Evolutionary conservation across 495 filamentous ascomycete species (phyloP).

Genomic region (Clohesyomyces aquaticus): DNA sequence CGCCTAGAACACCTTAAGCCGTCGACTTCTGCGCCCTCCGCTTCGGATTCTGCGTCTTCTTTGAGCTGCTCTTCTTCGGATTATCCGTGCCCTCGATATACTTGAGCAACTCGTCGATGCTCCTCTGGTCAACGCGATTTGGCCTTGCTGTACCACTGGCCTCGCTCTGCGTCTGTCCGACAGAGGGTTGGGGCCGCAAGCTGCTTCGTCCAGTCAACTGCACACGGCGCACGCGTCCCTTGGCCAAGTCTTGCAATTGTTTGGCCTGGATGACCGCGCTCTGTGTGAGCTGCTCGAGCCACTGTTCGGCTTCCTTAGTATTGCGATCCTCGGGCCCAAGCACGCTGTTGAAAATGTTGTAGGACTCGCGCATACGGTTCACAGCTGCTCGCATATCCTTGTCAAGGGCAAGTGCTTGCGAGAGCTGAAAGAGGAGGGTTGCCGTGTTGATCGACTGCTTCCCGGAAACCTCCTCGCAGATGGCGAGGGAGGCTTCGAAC

Average conservation of each 20-base stretch:
- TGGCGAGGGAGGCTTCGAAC: slow-evolving; percentile 89
- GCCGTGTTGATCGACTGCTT: slow-evolving; percentile 87
- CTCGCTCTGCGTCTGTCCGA: slow-evolving; percentile 52
- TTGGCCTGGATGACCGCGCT: slow-evolving; percentile 93
- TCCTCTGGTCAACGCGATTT: slow-evolving; percentile 65
- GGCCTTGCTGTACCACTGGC: slow-evolving; percentile 47
- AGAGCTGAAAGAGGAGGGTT: slow-evolving; percentile 95
- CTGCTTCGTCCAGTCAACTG: slow-evolving; percentile 22
- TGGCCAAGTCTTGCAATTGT: slow-evolving; percentile 77
- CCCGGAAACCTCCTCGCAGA: slow-evolving; percentile 87
- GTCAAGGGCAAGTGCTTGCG: slow-evolving; percentile 90
- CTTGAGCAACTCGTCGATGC: slow-evolving; percentile 82
- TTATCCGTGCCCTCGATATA: slow-evolving; percentile 85
- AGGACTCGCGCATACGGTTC: slow-evolving; percentile 88
- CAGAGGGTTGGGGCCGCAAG: slow-evolving; percentile 54
- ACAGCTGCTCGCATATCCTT: slow-evolving; percentile 89
- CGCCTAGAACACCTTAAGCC: no score
- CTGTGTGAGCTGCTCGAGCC: slow-evolving; percentile 94
- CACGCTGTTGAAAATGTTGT: slow-evolving; percentile 86
- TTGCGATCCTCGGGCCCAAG: slow-evolving; percentile 89
- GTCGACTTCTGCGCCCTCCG: slow-evolving; percentile 57
- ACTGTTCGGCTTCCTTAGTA: slow-evolving; percentile 69
- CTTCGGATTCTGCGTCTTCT: slow-evolving; percentile 80
- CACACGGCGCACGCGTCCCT: slow-evolving; percentile 25
- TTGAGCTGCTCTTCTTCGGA: slow-evolving; percentile 59